Evolutionary conservation across 345 rosid species (phyloP).

Genomic region (Dipteronia sinensis): DNA sequence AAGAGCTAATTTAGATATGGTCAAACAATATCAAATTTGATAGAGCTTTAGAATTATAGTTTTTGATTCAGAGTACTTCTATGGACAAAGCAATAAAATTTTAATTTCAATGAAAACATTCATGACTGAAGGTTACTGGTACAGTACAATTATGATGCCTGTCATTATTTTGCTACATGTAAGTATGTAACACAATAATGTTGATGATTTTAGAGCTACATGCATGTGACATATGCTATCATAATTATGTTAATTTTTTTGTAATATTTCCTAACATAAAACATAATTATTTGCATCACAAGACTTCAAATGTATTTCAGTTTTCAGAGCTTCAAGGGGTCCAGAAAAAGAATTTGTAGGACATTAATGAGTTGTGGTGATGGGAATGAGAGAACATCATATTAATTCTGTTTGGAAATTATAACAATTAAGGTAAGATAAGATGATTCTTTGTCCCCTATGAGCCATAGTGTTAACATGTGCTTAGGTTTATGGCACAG

Average conservation of each 20-base stretch:
- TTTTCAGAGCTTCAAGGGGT: background rate
- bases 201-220: constrained; percentile 11
- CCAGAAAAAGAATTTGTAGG: background rate
- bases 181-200: constrained; percentile 12
- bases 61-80: background rate
- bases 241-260: constrained; percentile 6
- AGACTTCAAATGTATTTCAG: background rate
- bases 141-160: constrained; percentile 2
- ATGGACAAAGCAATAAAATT: too few species aligned
- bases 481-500: too few species aligned
- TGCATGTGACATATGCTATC: constrained; percentile 3
- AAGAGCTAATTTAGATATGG: too few species aligned
- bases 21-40: too few species aligned
- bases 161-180: background rate
- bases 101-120: background rate
- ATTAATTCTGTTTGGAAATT: background rate
- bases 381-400: background rate
- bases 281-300: background rate
- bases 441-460: too few species aligned
- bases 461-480: too few species aligned
- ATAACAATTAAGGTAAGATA: background rate
- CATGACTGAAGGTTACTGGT: background rate
- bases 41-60: too few species aligned
- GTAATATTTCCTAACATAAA: background rate
- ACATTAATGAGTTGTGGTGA: constrained; percentile 4